phyloP scores from a whole-genome alignment of 345 rosid genomes.

The Lumnitzera racemosa region DNA sequence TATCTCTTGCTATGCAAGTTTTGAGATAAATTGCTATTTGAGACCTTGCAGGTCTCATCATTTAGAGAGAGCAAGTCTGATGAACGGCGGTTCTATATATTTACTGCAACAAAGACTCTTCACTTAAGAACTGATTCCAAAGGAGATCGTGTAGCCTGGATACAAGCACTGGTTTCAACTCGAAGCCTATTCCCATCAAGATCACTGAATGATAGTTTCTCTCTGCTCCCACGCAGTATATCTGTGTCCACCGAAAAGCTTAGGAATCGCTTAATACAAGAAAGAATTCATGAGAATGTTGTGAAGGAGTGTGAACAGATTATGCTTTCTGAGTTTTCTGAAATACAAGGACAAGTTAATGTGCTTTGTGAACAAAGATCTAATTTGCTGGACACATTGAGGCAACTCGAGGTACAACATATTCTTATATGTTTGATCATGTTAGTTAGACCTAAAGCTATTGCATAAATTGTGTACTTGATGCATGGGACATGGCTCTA shows the following conservation, averaged over 20 bases:
- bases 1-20: conserved; percentile 6
- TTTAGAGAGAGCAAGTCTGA: conserved; percentile 98
- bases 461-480: not conserved
- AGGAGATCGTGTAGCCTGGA: conserved; percentile 80
- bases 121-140: conserved; percentile 84
- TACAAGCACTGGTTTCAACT: conserved; percentile 76
- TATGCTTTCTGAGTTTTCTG: conserved; percentile 78
- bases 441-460: not conserved
- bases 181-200: conserved; percentile 57
- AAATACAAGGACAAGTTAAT: conserved; percentile 59
- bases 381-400: conserved; percentile 63
- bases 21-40: conserved; percentile 2
- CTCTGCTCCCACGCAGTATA: conserved; percentile 49
- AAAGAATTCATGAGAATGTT: conserved; percentile 53
- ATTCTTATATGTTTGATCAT: not conserved
- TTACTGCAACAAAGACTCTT: conserved; percentile 95
- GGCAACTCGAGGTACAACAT: conserved; percentile 77
- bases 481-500: too few species aligned
- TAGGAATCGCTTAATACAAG: conserved; percentile 54
- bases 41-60: conserved; percentile 72
- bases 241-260: conserved; percentile 77
- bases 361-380: conserved; percentile 75
- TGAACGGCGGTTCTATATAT: conserved; percentile 79
- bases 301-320: conserved; percentile 90
- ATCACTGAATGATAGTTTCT: conserved; percentile 48